Conservation (phyloP, 805 yeast species). For the Yarrowia phangngaensis region DNA sequence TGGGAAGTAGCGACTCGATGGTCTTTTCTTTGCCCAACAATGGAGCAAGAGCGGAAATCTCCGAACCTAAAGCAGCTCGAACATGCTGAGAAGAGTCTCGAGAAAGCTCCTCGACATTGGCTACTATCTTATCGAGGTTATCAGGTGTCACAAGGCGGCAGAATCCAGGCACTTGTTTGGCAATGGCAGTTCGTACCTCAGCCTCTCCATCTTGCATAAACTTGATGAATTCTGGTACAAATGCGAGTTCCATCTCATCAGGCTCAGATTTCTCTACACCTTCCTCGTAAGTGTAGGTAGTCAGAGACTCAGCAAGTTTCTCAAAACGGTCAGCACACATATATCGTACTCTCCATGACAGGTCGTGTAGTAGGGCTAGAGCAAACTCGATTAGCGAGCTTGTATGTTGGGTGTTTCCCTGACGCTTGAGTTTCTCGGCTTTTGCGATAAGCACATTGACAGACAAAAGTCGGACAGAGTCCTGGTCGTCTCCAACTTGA, state of each 20-base stretch:
- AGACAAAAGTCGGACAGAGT: conserved; percentile 85
- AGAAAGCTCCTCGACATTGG: conserved; percentile 76
- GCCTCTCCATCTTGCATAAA: conserved; percentile 91
- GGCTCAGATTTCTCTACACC: conserved; percentile 37
- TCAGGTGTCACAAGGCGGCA: conserved; percentile 41
- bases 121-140: conserved; percentile 68
- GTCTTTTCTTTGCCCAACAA: conserved; percentile 80
- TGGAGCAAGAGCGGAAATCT: conserved; percentile 82
- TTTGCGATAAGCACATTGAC: conserved; percentile 85
- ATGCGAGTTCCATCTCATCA: conserved; percentile 51
- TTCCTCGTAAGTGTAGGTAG: conserved; percentile 1
- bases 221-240: conserved; percentile 66
- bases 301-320: conserved; percentile 60
- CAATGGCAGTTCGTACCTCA: conserved; percentile 92
- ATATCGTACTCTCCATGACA: conserved; percentile 97
- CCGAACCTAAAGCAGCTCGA: conserved; percentile 85
- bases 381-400: conserved; percentile 45
- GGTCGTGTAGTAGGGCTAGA: conserved; percentile 72
- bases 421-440: conserved; percentile 41
- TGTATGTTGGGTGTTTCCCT: conserved; percentile 31
- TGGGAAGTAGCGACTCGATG: conserved; percentile 76
- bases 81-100: conserved; percentile 91
- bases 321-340: conserved; percentile 96
- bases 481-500: conserved; percentile 82
- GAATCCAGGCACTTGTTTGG: conserved; percentile 75